phyloP scores from a whole-genome alignment of 441 rosid species.

The Arabidopsis hybrid region DNA sequence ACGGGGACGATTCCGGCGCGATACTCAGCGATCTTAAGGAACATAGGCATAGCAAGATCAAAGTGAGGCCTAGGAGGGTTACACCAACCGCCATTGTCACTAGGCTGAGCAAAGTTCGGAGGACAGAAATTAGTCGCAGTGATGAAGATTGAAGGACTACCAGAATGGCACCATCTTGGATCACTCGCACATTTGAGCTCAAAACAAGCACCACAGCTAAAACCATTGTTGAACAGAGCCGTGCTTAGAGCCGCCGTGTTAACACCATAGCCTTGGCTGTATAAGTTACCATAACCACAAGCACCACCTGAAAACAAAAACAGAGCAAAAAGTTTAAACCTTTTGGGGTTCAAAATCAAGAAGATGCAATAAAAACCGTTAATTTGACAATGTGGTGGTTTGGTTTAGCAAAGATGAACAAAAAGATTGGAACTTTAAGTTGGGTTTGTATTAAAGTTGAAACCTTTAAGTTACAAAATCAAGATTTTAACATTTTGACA shows the following conservation, averaged over 20 bases:
- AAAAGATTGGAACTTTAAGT: background rate
- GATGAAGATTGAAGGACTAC: constrained; percentile 50
- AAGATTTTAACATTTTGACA: constrained; percentile 12
- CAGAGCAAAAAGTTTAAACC: constrained; percentile 21
- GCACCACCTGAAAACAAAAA: constrained; percentile 45
- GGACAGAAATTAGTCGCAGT: constrained; percentile 50
- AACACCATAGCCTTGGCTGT: constrained; percentile 51
- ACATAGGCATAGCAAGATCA: constrained; percentile 60
- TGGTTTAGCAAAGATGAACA: background rate
- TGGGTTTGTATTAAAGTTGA: constrained; percentile 13
- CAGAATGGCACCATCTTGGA: constrained; percentile 49
- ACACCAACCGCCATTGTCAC: constrained; percentile 56
- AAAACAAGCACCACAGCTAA: constrained; percentile 49
- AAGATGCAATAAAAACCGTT: background rate
- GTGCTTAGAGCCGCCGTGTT: constrained; percentile 54
- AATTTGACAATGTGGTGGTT: constrained; percentile 31
- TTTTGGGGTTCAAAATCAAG: background rate
- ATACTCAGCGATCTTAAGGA: constrained; percentile 59
- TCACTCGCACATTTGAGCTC: constrained; percentile 51
- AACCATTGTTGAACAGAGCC: constrained; percentile 49
- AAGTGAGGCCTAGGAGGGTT: constrained; percentile 60
- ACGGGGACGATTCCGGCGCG: constrained; percentile 59
- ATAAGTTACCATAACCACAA: constrained; percentile 50
- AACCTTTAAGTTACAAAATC: constrained; percentile 4
- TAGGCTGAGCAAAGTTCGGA: constrained; percentile 44